Conservation (phyloP, 345 rosid species). For the Citrus unshiu region DNA sequence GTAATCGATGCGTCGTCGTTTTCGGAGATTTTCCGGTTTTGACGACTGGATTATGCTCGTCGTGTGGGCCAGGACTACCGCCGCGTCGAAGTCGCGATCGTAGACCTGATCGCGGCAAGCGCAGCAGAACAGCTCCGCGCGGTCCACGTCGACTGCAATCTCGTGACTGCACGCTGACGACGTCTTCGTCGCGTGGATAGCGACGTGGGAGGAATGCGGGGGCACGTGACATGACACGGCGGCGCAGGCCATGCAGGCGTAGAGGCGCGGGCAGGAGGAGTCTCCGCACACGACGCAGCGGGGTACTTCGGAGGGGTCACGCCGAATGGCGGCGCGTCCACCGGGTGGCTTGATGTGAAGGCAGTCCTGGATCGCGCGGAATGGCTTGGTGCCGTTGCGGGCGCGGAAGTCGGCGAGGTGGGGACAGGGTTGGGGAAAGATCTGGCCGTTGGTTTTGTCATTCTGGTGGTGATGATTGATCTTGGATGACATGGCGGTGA, state of each 20-base stretch:
- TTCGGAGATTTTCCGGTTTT: slow-evolving; percentile 40
- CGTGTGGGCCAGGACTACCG: slow-evolving; percentile 42
- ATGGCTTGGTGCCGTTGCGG: slow-evolving; percentile 46
- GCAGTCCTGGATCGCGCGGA: slow-evolving; percentile 51
- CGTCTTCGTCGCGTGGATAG: slow-evolving; percentile 29
- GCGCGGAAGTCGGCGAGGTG: slow-evolving; percentile 52
- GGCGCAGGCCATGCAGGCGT: slow-evolving; percentile 60
- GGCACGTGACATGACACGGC: slow-evolving; percentile 49
- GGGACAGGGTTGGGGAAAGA: slow-evolving; percentile 38
- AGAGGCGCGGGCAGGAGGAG: slow-evolving; percentile 37
- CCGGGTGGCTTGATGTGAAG: slow-evolving; percentile 59
- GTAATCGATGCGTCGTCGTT: slow-evolving; percentile 48
- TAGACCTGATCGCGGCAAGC: slow-evolving; percentile 58
- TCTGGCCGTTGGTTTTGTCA: slow-evolving; percentile 26
- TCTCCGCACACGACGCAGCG: slow-evolving; percentile 42
- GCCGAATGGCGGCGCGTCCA: slow-evolving; percentile 47
- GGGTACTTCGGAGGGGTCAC: slow-evolving; percentile 53
- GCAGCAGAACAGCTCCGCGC: slow-evolving; percentile 63
- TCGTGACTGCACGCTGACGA: slow-evolving; percentile 40
- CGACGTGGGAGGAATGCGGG: slow-evolving; percentile 38
- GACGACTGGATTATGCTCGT: slow-evolving; percentile 10
- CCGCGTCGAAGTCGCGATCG: slow-evolving; percentile 53
- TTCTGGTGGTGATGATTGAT: slow-evolving; percentile 22
- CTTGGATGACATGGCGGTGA: slow-evolving; percentile 39
- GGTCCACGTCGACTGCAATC: slow-evolving; percentile 61